Evolutionary conservation across 1,284 basidiomycete genomes (phyloP).

Genomic region (Coniophora puteana): DNA sequence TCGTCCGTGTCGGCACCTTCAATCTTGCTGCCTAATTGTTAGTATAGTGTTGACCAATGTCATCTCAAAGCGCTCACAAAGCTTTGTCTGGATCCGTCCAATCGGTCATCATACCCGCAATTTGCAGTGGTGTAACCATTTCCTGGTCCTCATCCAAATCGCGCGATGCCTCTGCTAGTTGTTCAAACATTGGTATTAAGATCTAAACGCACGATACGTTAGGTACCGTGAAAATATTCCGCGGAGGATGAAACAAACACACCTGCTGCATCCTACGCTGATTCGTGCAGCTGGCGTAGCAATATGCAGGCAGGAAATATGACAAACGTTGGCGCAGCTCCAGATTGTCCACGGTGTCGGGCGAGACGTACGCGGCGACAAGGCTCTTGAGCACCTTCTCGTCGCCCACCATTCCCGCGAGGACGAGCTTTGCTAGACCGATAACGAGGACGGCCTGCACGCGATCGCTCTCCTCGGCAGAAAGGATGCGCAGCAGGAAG

Average conservation of each 20-base stretch:
- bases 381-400: slow-evolving; percentile 74
- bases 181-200: slow-evolving; percentile 72
- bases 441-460: slow-evolving; percentile 81
- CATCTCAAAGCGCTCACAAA: slow-evolving; percentile 43
- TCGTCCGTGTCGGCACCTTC: slow-evolving; percentile 40
- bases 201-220: slow-evolving; percentile 44
- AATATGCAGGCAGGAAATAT: slow-evolving; percentile 97
- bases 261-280: slow-evolving; percentile 81
- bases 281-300: slow-evolving; percentile 80
- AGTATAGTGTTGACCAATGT: slow-evolving; percentile 1
- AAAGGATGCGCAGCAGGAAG: slow-evolving; percentile 75
- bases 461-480: slow-evolving; percentile 70
- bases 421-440: slow-evolving; percentile 87
- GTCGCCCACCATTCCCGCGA: slow-evolving; percentile 81
- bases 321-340: slow-evolving; percentile 90
- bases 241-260: slow-evolving; percentile 14
- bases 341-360: slow-evolving; percentile 83
- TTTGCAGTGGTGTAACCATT: slow-evolving; percentile 79
- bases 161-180: slow-evolving; percentile 66
- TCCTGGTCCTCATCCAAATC: slow-evolving; percentile 75
- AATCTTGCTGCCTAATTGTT: slow-evolving; percentile 30
- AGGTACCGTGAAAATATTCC: no score
- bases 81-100: slow-evolving; percentile 92
- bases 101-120: slow-evolving; percentile 83
- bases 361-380: slow-evolving; percentile 83